Evolutionary conservation across 768 basidiomycete genomes (phyloP), one percentile per base, ranked within the genome.

Genomic region (Tulasnella sp.): DNA sequence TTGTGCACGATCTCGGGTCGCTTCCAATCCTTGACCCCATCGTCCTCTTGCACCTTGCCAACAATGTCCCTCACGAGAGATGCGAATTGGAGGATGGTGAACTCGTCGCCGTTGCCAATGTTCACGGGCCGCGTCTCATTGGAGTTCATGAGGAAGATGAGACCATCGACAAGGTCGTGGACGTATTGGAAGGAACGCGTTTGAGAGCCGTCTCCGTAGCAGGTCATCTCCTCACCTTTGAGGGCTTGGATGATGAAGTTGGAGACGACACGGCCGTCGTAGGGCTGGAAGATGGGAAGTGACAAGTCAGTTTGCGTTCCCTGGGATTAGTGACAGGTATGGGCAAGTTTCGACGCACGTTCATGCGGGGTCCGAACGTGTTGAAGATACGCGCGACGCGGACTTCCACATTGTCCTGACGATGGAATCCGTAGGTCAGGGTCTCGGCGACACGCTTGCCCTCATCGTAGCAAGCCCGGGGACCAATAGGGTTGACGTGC

Each of bases 391-490:
- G 88, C 2, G 93, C 93, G 43, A 99, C 93, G 57, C 93, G 85
- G 54, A 98, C 90, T 65, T 97, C 89, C 61, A 99, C 93, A 57
- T 84, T 83, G 68, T 98, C 92, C 70, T 96, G 96, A 60, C 87
- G 79, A 64, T 89, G 86, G 77, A 87, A 98, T 42, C 93, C 93
- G 68, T 98, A 99, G 5, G 94, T 93, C 64, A 99, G 73, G 17
- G 94, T 96, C 74, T 99, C 96, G 42, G 96, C 94, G 41, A 98
- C 94, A 66, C 96, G 92, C 75, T 99, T 99, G 50, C 96, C 96
- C 73, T 99, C 96, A 68, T 99, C 96, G 69, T 99, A 99, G 73
- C 96, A 99, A n/a, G 94, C 93, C 62, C 96, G 88, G 61, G 90
- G 89, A 22, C 96, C 96, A 66, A 93, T 96, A 44, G 92, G 92